These are phyloP conservation scores for Oidiodendron maius DNA, from an alignment of 495 filamentous ascomycete species.

Conservation along the genomic window DNA sequence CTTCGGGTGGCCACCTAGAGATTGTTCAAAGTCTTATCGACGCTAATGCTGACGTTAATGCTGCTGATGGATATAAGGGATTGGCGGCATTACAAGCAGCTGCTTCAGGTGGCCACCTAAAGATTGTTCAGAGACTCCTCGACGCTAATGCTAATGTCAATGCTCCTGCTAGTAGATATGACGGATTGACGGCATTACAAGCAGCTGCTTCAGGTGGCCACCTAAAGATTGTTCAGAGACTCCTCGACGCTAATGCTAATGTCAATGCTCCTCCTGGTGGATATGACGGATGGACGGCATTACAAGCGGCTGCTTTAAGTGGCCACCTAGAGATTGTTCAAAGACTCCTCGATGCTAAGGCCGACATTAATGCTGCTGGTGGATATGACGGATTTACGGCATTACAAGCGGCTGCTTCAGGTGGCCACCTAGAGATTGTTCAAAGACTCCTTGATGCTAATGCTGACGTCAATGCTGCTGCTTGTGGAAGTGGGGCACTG, in stretches of 20 bases:
- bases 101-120: slow-evolving; percentile 1
- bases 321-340: background rate
- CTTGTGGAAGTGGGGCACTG: no score
- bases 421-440: background rate
- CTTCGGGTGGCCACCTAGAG: slow-evolving; percentile 6
- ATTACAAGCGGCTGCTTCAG: slow-evolving; percentile 1
- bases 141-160: slow-evolving; percentile 7
- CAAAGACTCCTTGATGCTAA: background rate
- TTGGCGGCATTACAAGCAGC: slow-evolving; percentile 26
- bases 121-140: slow-evolving; percentile 1
- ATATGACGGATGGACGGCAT: slow-evolving; percentile 4
- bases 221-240: background rate
- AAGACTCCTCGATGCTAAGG: slow-evolving; percentile 1
- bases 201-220: slow-evolving; percentile 6
- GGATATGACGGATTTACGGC: slow-evolving; percentile 3
- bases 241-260: slow-evolving; percentile 1
- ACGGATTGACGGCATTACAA: slow-evolving; percentile 8
- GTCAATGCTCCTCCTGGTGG: slow-evolving; percentile 13
- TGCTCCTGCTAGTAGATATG: background rate
- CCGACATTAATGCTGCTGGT: slow-evolving; percentile 13
- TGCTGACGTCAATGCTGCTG: slow-evolving; percentile 8
- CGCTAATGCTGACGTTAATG: slow-evolving; percentile 26
- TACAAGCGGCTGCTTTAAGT: slow-evolving; percentile 1
- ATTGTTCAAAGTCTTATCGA: slow-evolving; percentile 23
- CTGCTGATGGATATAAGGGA: slow-evolving; percentile 15